Percentiles rank a stretch among this genome's conserved stretches.
These are phyloP conservation scores for Diddensiella transvaalensis DNA, from an alignment of 805 yeast species.

Conservation along the genomic window DNA sequence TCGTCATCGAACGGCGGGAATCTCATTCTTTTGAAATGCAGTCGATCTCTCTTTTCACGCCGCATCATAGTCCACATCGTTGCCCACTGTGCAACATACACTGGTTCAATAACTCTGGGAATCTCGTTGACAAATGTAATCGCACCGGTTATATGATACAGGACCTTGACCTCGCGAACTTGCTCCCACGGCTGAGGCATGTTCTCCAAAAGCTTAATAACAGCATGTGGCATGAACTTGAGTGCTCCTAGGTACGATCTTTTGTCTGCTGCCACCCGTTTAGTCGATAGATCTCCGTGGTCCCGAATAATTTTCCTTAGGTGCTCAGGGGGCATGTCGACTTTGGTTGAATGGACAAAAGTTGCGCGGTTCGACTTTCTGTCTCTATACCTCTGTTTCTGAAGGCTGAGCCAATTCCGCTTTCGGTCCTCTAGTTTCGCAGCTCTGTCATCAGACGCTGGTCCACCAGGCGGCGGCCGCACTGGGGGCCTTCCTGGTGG, in stretches of 20 bases:
- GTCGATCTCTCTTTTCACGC: conserved; percentile 85
- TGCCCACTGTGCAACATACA: conserved; percentile 94
- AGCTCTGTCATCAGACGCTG: conserved; percentile 7
- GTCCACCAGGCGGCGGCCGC: conserved; percentile 15
- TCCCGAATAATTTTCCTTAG: conserved; percentile 76
- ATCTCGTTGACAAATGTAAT: conserved; percentile 90
- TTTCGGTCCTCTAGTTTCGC: conserved; percentile 43
- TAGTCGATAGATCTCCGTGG: conserved; percentile 81
- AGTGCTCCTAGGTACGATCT: conserved; percentile 85
- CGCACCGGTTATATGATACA: conserved; percentile 91
- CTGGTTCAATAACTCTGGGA: conserved; percentile 89
- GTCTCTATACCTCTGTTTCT: conserved; percentile 52
- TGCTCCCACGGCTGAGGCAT: conserved; percentile 99
- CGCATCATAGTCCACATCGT: conserved; percentile 91
- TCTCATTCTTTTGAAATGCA: conserved; percentile 84
- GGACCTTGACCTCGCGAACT: conserved; percentile 75
- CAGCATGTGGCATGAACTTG: conserved; percentile 94
- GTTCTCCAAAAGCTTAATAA: conserved; percentile 80
- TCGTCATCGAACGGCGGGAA: conserved; percentile 98
- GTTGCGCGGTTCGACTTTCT: conserved; percentile 36
- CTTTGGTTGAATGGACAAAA: conserved; percentile 55
- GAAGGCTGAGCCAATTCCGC: conserved; percentile 59
- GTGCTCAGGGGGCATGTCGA: conserved; percentile 93
- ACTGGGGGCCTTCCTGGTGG: conserved; percentile 19
- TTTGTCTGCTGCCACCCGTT: conserved; percentile 77